Evolutionary conservation across 108 stramenopile species (phyloP).

Genomic region (Poteriospumella lacustris): DNA sequence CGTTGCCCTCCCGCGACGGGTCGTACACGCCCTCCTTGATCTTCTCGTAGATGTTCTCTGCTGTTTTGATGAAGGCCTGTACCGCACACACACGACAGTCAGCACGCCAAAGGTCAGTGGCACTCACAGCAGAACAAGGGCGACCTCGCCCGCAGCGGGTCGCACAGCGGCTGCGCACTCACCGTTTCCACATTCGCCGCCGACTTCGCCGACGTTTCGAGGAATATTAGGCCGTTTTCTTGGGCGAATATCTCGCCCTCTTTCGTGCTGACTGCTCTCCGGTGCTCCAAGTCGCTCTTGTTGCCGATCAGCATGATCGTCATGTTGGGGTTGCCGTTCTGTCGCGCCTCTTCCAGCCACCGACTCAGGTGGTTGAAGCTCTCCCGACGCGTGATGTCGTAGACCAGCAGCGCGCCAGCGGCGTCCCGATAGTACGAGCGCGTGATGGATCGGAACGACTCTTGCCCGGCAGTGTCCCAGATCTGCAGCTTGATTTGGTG

Average conservation of each 20-base stretch:
- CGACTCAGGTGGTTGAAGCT: slow-evolving; percentile 92
- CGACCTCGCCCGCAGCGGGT: too few species aligned
- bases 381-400: slow-evolving; percentile 97
- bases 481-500: slow-evolving; percentile 80
- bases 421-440: slow-evolving; percentile 97
- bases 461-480: slow-evolving; percentile 76
- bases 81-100: too few species aligned
- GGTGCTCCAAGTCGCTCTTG: slow-evolving; percentile 88
- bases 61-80: slow-evolving; percentile 98
- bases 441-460: slow-evolving; percentile 98
- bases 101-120: too few species aligned
- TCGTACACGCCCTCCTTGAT: slow-evolving; percentile 92
- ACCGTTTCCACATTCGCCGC: slow-evolving; percentile 84
- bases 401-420: slow-evolving; percentile 95
- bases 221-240: slow-evolving; percentile 89
- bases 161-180: too few species aligned
- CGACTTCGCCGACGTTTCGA: slow-evolving; percentile 96
- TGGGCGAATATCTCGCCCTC: slow-evolving; percentile 84
- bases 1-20: slow-evolving; percentile 22
- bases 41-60: slow-evolving; percentile 91
- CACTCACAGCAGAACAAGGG: too few species aligned
- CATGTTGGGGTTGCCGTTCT: slow-evolving; percentile 95
- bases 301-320: slow-evolving; percentile 97
- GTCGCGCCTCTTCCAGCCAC: slow-evolving; percentile 98
- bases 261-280: slow-evolving; percentile 63